Evolutionary conservation across 306 rosid species (phyloP).

Genomic region (Lagenaria siceraria): DNA sequence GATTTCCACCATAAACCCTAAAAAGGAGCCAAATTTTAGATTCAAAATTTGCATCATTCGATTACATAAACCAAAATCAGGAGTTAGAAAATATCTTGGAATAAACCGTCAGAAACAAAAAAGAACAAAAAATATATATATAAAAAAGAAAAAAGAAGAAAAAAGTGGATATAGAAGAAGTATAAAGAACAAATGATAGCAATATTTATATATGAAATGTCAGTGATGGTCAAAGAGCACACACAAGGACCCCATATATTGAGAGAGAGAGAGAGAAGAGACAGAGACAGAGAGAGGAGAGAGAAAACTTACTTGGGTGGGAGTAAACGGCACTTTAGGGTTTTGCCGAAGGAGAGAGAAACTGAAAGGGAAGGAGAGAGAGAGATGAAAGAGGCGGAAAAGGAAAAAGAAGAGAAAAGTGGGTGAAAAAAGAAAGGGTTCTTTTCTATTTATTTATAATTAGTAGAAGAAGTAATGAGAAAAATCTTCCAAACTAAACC

Average conservation of each 20-base stretch:
- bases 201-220: background rate
- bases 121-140: background rate
- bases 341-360: constrained; percentile 93
- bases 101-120: background rate
- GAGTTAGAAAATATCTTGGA: background rate
- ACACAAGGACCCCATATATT: constrained; percentile 6
- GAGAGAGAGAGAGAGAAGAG: constrained; percentile 10
- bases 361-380: constrained; percentile 19
- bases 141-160: no score
- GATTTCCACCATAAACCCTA: background rate
- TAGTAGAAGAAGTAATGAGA: background rate
- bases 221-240: constrained; percentile 1
- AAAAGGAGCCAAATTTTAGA: background rate
- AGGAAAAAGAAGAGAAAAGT: background rate
- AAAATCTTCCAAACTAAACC: background rate
- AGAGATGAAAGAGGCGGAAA: background rate
- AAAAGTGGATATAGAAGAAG: background rate
- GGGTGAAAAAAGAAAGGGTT: background rate
- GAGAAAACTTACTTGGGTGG: constrained; percentile 91
- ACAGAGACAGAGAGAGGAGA: constrained; percentile 17
- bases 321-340: constrained; percentile 97
- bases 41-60: no score
- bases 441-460: background rate
- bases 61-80: background rate
- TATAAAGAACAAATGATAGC: background rate